Percentiles rank a stretch among this genome's conserved stretches.
Evolutionary conservation across 1,139 yeast genomes (phyloP).

Genomic region (Hemisphaericaspora subhashii): DNA sequence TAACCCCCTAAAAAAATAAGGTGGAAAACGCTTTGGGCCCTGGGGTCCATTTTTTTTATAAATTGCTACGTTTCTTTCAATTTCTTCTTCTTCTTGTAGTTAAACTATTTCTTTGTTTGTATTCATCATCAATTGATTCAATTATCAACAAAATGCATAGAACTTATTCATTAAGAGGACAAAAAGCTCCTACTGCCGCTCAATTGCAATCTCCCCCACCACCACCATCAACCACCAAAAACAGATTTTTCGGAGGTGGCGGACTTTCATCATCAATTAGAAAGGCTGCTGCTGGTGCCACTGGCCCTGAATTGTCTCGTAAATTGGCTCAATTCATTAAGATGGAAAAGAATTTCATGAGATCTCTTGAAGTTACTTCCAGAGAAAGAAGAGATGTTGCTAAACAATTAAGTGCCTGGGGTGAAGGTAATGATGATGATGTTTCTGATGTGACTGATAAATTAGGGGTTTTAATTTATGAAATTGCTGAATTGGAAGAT

Average conservation of each 20-base stretch:
- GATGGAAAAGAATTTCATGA: constrained; percentile 95
- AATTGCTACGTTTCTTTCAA: not conserved
- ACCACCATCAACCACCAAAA: constrained; percentile 76
- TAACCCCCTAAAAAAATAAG: constrained; percentile 1
- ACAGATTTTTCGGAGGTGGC: constrained; percentile 84
- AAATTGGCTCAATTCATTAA: constrained; percentile 87
- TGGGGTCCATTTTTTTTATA: too few relatives aligned
- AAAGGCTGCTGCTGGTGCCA: constrained; percentile 86
- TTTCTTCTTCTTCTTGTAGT: not conserved
- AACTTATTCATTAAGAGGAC: constrained; percentile 93
- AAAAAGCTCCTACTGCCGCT: constrained; percentile 96
- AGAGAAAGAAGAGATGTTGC: constrained; percentile 97
- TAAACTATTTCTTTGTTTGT: not conserved
- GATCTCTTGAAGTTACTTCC: constrained; percentile 90
- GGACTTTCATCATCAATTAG: constrained; percentile 82
- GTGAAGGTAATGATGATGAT: constrained; percentile 96
- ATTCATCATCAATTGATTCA: constrained; percentile 3
- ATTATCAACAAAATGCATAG: constrained; percentile 70
- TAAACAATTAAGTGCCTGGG: constrained; percentile 94
- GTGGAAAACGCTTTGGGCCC: too few relatives aligned
- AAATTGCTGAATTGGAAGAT: constrained; percentile 97
- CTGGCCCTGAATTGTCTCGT: constrained; percentile 93
- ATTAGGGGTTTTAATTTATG: constrained; percentile 92
- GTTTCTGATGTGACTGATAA: constrained; percentile 96
- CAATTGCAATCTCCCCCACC: constrained; percentile 95